These are phyloP conservation scores for Lophiostoma macrostomum DNA, from an alignment of 495 filamentous ascomycete species.

Conservation along the genomic window DNA sequence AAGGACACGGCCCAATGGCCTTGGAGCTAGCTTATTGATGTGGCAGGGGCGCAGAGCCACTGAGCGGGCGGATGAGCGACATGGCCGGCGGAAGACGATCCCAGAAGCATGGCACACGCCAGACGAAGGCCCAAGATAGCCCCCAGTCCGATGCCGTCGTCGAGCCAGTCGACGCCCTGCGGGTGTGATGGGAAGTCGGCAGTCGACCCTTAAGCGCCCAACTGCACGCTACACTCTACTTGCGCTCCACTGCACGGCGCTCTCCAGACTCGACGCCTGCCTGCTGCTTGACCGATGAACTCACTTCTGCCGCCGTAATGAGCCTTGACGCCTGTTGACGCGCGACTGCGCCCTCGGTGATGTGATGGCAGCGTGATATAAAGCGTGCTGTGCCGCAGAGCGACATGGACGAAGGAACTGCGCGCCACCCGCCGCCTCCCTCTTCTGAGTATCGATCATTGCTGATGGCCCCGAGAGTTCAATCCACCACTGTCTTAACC, in stretches of 20 bases:
- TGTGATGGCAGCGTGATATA: slow-evolving; percentile 22
- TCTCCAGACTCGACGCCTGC: too few relatives aligned
- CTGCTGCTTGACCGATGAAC: too few relatives aligned
- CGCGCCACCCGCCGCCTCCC: too few relatives aligned
- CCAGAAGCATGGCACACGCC: slow-evolving; percentile 8
- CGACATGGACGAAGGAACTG: too few relatives aligned
- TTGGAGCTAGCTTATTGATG: not conserved
- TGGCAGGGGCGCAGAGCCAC: slow-evolving; percentile 13
- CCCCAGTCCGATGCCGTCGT: not conserved
- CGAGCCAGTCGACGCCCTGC: not conserved
- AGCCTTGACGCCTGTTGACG: not conserved
- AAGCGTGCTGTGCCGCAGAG: slow-evolving; percentile 8
- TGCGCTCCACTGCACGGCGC: too few relatives aligned
- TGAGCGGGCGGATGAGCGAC: slow-evolving; percentile 6
- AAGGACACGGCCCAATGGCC: slow-evolving; percentile 7
- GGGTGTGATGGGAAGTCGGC: slow-evolving; percentile 17
- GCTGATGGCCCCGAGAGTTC: too few relatives aligned
- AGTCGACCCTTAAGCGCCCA: slow-evolving; percentile 22
- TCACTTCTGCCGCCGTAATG: too few relatives aligned
- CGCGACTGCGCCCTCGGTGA: slow-evolving; percentile 13
- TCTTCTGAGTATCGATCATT: too few relatives aligned
- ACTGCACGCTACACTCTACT: too few relatives aligned
- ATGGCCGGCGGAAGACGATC: slow-evolving; percentile 7
- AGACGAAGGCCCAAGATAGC: not conserved
- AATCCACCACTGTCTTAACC: too few relatives aligned